Conservation (phyloP, 2,329 filamentous ascomycete species). For the Cercospora sp. region DNA sequence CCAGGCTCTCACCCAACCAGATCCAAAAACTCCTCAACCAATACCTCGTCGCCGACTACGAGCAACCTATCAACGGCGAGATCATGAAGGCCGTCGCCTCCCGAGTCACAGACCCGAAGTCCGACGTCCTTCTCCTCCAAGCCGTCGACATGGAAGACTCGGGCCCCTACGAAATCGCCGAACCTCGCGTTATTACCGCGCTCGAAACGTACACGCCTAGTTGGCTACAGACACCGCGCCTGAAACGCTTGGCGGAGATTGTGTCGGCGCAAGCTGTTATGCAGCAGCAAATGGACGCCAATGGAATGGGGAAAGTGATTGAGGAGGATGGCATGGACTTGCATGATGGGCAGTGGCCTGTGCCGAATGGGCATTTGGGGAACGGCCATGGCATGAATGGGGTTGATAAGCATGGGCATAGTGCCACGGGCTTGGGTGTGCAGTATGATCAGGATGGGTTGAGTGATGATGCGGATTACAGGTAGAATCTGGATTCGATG, state of each 20-base stretch:
- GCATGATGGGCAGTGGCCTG: constrained; percentile 28
- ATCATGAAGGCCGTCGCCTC: constrained; percentile 99
- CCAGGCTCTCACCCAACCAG: constrained; percentile 92
- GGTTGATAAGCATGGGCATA: constrained; percentile 11
- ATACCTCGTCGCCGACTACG: constrained; percentile 97
- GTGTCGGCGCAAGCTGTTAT: constrained; percentile 95
- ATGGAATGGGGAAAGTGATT: constrained; percentile 29
- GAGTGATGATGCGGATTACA: constrained; percentile 18
- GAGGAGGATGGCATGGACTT: constrained; percentile 31
- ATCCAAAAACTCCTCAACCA: constrained; percentile 99
- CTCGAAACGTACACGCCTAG: constrained; percentile 97
- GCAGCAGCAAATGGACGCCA: constrained; percentile 54
- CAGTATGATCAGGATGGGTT: constrained; percentile 20
- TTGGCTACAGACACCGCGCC: constrained; percentile 92
- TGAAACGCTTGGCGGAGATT: constrained; percentile 97
- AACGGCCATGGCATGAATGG: constrained; percentile 18
- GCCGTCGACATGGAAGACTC: constrained; percentile 99
- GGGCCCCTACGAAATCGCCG: constrained; percentile 96
- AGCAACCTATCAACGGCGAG: constrained; percentile 98
- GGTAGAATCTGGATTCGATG: constrained; percentile 16
- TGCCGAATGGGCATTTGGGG: constrained; percentile 20
- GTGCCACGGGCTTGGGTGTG: constrained; percentile 11
- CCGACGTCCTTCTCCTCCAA: constrained; percentile 86
- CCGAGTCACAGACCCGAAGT: constrained; percentile 89
- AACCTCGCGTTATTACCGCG: constrained; percentile 91